Base-by-base conservation (phyloP, 2,329 filamentous ascomycete genomes). In the Emmonsia crescens region DNA sequence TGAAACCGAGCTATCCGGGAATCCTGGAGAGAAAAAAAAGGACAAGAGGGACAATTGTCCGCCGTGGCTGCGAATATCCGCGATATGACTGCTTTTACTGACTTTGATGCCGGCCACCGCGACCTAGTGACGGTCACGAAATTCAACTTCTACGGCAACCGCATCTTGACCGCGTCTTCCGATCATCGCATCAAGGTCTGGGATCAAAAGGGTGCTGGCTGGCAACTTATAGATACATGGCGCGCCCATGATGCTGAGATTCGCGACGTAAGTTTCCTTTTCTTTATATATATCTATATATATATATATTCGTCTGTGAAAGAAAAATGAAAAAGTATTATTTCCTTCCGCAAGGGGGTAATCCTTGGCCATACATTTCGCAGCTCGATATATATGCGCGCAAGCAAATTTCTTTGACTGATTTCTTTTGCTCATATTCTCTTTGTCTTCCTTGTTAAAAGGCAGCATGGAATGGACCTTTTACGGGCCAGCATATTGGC, bases 151-250 rank as follows among this genome's bases (percentile, higher is more conserved):
- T 96, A 96, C 74, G 93, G 92, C 68, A 92, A 91, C 69, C 89
- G 92, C 68, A 92, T 93, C 79, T 89, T 92, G 49, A 94, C 91
- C 2, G 91, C 91, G 40, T 94, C 91, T 21, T 89, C 93, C 21
- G 93, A 97, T 74, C 93, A 96, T 74, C 90, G 89, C 73, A 88
- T 97, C 70, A 91, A 92, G 72, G 89, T 96, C 65, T 96, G 93
- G 82, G 88, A 94, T 71, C 86, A 82, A 62, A 80, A 86, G 66
- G 88, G 91, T 68, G 85, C 85, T 49, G 79, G 84, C 62, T 96
- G 91, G 90, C 82, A 84, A 59, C 78, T 94, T 44, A 89, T 86
- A 71, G 93, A 97, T 76, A 91, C 85, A 61, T 96, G 92, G 91
- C 85, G 84, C 56, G 93, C 91, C 21, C 93, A 97, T 73, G 89